Conservation (phyloP, 2,329 filamentous ascomycete species). For the Plenodomus lindquistii region DNA sequence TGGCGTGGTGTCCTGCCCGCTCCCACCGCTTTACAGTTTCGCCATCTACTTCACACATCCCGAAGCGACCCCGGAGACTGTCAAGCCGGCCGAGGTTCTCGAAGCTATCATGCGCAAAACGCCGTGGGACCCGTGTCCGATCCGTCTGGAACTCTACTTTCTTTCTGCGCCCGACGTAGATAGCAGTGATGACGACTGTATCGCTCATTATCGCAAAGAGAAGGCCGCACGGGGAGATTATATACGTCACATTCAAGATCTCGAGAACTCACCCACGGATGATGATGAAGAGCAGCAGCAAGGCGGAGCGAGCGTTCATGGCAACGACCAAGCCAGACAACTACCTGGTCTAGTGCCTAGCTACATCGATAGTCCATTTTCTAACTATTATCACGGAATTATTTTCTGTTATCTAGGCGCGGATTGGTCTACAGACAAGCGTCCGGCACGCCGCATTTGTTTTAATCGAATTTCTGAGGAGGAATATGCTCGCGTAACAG, state of each 20-base stretch:
- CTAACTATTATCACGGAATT: no score
- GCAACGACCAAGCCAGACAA: conserved; percentile 6
- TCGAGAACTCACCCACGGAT: conserved; percentile 8
- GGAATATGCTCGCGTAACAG: no score
- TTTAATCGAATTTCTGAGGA: no score
- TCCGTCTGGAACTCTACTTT: conserved; percentile 9
- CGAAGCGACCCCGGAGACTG: conserved; percentile 8
- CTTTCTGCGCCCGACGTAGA: conserved; percentile 3
- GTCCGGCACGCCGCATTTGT: no score
- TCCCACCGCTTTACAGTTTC: conserved; percentile 14
- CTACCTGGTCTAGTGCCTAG: conserved; percentile 5
- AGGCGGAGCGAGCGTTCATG: conserved; percentile 7
- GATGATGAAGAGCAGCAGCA: conserved; percentile 12
- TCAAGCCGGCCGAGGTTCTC: conserved; percentile 10
- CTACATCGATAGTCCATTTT: conserved; percentile 9
- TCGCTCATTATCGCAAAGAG: conserved; percentile 10
- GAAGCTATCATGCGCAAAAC: conserved; percentile 9
- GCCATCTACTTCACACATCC: conserved; percentile 15
- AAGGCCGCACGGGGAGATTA: conserved; percentile 10
- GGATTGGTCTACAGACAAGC: no score
- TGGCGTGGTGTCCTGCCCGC: conserved; percentile 9
- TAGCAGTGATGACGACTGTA: conserved; percentile 3
- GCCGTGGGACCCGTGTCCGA: conserved; percentile 6
- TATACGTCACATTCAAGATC: conserved; percentile 7
- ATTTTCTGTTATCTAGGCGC: no score